Evolutionary conservation across 495 filamentous ascomycete genomes (phyloP), one percentile per base, ranked within the genome.

Genomic region (Neurospora discreta): DNA sequence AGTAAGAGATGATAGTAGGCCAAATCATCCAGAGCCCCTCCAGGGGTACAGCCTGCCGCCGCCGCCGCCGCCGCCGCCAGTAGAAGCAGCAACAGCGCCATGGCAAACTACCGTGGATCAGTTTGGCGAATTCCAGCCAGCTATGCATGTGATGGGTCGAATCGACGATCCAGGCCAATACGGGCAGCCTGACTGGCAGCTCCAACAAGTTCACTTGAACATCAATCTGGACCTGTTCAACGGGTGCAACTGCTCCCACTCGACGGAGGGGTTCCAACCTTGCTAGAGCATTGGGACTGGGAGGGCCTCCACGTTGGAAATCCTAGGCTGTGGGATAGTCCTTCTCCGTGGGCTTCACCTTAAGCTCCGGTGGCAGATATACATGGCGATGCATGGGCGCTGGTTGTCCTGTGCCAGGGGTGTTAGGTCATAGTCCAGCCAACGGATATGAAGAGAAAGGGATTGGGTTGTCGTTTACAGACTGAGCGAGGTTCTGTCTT

Each of bases 201-300:
- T 46, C 7, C 7, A 71, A 36, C 44, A 43, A 33, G 60, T 15
- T 18, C 4, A 43, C 15, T 33, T 52, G 38, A n/a, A 38, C 26
- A 70, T 20, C 42, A 36, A 69, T 6, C 23, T 74, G 67, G 42
- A 70, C 36, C 15, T 69, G 20, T 60, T 70, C 39, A 74, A 73
- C n/a, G 69, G 2, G 36, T 26, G 46, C 52, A 75, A 41, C 36
- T 71, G 5, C 39, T 39, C 5, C 70, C 23, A 6, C 74, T 74
- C 18, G 73, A 75, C 39, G 65, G 60, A 30, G 42, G 42, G 10
- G 58, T 72, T 40, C 77, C 77, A 18, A 46, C 68, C 2, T 68
- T 77, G 8, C 71, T 80, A 20, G 67, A 74, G 16, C 75, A 75
- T 43, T 80, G 78, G 78, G 75, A 76, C 11, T 80, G 77, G 74